Conservation (phyloP, 2,329 filamentous ascomycete species). For the Saccharata proteae region DNA sequence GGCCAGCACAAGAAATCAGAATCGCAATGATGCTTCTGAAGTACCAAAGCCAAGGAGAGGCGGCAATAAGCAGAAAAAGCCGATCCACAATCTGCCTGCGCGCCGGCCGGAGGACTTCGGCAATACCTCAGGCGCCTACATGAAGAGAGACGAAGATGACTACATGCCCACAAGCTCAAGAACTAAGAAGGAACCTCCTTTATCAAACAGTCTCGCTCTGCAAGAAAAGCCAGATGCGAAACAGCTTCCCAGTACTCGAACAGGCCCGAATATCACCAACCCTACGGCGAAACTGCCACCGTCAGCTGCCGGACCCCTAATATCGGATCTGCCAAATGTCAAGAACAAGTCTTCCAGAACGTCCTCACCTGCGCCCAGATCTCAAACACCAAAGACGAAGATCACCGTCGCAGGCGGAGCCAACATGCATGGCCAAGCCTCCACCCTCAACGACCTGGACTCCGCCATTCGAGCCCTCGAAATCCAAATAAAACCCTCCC, state of each 20-base stretch:
- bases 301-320: conserved; percentile 64
- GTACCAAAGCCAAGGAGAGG: conserved; percentile 21
- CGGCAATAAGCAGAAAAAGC: conserved; percentile 30
- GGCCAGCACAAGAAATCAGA: conserved; percentile 9
- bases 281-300: conserved; percentile 42
- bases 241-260: conserved; percentile 15
- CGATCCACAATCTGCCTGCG: conserved; percentile 22
- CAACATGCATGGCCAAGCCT: conserved; percentile 71
- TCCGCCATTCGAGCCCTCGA: conserved; percentile 82
- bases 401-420: conserved; percentile 63
- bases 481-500: conserved; percentile 75
- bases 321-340: conserved; percentile 50
- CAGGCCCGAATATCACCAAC: conserved; percentile 18
- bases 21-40: conserved; percentile 11
- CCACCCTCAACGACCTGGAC: conserved; percentile 54
- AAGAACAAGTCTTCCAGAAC: conserved; percentile 27
- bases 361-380: conserved; percentile 36
- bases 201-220: conserved; percentile 34
- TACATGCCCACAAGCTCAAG: conserved; percentile 47
- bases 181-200: conserved; percentile 28
- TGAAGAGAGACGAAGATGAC: conserved; percentile 61
- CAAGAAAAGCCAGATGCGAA: conserved; percentile 39
- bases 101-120: conserved; percentile 46
- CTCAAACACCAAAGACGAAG: conserved; percentile 54
- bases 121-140: conserved; percentile 57